Conservation (phyloP, 1,284 basidiomycete species). For the Sanghuangporus sanghuang region DNA sequence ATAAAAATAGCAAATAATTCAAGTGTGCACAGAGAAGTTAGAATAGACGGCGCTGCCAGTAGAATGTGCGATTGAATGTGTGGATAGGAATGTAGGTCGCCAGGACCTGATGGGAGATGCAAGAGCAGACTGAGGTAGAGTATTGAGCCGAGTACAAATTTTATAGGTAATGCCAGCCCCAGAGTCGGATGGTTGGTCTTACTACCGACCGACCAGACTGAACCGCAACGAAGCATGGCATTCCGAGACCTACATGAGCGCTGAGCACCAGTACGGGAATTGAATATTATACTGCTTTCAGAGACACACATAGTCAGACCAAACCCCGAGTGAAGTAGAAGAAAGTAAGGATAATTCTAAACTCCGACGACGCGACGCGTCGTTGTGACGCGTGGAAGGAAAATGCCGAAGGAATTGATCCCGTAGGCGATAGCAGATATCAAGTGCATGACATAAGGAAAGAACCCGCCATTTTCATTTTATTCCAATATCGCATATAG, state of each 20-base stretch:
- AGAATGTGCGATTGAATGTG: not conserved
- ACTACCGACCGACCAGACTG: not conserved
- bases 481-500: not conserved
- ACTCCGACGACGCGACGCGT: not conserved
- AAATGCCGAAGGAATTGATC: not conserved
- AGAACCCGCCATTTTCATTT: not conserved
- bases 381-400: not conserved
- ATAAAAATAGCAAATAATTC: not conserved
- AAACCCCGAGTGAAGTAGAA: not conserved
- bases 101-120: constrained; percentile 16
- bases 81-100: constrained; percentile 10
- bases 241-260: not conserved
- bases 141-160: not conserved
- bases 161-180: constrained; percentile 14
- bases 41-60: constrained; percentile 17
- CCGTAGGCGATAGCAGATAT: not conserved
- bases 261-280: not conserved
- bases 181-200: not conserved
- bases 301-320: no score
- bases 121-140: constrained; percentile 1
- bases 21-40: constrained; percentile 2
- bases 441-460: not conserved
- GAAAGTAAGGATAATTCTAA: not conserved
- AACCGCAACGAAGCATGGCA: not conserved
- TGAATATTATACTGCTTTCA: not conserved